Conservation (phyloP, 805 yeast species). For the Pichia manshurica region DNA sequence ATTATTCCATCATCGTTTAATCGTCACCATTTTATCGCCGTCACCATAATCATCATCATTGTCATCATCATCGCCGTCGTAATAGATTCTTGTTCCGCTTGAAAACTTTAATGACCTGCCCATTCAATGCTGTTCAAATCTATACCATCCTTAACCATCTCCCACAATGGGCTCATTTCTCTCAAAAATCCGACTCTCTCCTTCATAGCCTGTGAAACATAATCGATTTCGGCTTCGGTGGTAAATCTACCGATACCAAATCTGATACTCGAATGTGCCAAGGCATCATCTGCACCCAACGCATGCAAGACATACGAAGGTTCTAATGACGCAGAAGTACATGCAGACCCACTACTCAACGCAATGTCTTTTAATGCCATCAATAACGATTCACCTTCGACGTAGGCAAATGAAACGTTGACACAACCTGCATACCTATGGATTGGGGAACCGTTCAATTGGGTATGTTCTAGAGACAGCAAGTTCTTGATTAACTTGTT, state of each 20-base stretch:
- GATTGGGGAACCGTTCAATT: constrained; percentile 75
- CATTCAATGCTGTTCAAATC: constrained; percentile 91
- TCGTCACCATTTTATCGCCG: too few species aligned
- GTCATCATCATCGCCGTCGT: too few species aligned
- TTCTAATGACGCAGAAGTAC: constrained; percentile 97
- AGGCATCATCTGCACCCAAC: constrained; percentile 94
- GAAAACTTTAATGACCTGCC: constrained; percentile 76
- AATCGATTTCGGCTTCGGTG: constrained; percentile 92
- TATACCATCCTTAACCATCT: constrained; percentile 98
- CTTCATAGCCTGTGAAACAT: constrained; percentile 80
- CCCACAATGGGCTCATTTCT: constrained; percentile 95
- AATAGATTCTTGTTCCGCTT: too few species aligned
- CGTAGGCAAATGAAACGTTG: constrained; percentile 92
- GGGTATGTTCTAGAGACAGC: constrained; percentile 79
- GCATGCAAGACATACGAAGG: constrained; percentile 97
- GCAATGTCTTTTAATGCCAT: constrained; percentile 99
- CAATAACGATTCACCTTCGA: constrained; percentile 94
- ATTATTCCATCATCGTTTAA: too few species aligned
- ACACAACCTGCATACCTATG: constrained; percentile 90
- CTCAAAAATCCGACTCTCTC: constrained; percentile 89
- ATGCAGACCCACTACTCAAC: constrained; percentile 92
- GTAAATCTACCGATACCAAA: constrained; percentile 97
- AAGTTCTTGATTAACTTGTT: constrained; percentile 67
- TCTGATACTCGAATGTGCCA: constrained; percentile 97
- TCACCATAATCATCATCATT: too few species aligned